Evolutionary conservation across 2,329 filamentous ascomycete genomes (phyloP).

Genomic region (Colletotrichum incanum): DNA sequence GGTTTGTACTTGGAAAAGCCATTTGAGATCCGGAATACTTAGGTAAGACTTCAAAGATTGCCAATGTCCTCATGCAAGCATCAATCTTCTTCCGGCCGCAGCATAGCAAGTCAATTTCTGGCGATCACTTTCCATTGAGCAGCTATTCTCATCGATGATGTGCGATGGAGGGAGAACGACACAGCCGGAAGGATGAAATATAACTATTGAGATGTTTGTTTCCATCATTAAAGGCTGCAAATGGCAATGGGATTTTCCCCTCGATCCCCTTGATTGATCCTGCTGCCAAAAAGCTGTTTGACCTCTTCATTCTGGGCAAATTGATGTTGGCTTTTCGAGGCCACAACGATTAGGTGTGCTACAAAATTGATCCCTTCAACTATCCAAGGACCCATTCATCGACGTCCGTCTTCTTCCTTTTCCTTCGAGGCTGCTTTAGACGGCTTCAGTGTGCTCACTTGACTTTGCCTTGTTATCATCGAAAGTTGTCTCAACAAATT

Average conservation of each 20-base stretch:
- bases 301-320: background rate
- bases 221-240: background rate
- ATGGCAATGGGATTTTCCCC: background rate
- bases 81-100: too few species aligned
- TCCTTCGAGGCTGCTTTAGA: background rate
- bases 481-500: slow-evolving; percentile 19
- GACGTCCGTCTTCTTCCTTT: background rate
- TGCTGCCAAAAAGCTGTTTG: background rate
- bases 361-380: background rate
- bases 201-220: too few species aligned
- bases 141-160: too few species aligned
- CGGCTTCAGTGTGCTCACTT: slow-evolving; percentile 32
- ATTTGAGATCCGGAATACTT: too few species aligned
- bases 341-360: background rate
- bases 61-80: too few species aligned
- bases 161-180: too few species aligned
- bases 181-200: too few species aligned
- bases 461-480: slow-evolving; percentile 30
- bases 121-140: too few species aligned
- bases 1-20: too few species aligned
- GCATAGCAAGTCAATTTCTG: too few species aligned
- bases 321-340: background rate
- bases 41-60: too few species aligned
- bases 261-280: background rate
- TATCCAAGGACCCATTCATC: too few species aligned